Evolutionary conservation across 2,329 filamentous ascomycete genomes (phyloP).

Genomic region (Fusarium clavum): DNA sequence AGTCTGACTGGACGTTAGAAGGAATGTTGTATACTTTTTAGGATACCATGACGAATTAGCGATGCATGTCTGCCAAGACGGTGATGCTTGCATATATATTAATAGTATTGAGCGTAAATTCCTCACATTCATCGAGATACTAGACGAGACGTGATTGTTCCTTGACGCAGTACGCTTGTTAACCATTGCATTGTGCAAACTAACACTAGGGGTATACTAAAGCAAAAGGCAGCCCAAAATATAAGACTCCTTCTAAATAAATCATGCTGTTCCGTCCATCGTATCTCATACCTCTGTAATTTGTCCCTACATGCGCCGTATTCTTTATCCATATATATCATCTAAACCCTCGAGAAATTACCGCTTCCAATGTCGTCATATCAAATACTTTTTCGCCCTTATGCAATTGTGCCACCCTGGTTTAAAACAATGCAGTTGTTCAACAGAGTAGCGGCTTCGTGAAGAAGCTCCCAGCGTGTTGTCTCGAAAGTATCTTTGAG

Average conservation of each 20-base stretch:
- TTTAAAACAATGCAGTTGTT: slow-evolving; percentile 77
- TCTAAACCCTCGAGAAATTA: neutral
- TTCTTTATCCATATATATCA: slow-evolving; percentile 13
- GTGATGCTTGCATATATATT: neutral
- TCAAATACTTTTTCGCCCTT: neutral
- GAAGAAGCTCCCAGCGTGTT: slow-evolving; percentile 90
- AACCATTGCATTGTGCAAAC: slow-evolving; percentile 28
- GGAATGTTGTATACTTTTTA: neutral
- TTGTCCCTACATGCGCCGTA: slow-evolving; percentile 14
- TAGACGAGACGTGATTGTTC: neutral
- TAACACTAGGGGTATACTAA: slow-evolving; percentile 47
- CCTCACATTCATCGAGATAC: neutral
- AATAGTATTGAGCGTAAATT: neutral
- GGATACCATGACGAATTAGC: slow-evolving; percentile 8
- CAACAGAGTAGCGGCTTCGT: slow-evolving; percentile 85
- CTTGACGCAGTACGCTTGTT: neutral
- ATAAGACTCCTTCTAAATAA: slow-evolving; percentile 35
- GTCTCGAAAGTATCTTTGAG: slow-evolving; percentile 82
- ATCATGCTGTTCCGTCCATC: slow-evolving; percentile 26
- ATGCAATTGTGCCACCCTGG: slow-evolving; percentile 47
- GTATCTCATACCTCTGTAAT: slow-evolving; percentile 16
- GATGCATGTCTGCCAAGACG: neutral
- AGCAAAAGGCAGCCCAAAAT: slow-evolving; percentile 41
- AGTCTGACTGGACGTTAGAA: slow-evolving; percentile 37
- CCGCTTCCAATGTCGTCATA: neutral